A percentile compares a stretch with the other conserved stretches of the same genome.
phyloP scores from a whole-genome alignment of 75 land plant genomes.

The Picea sitchensis region DNA sequence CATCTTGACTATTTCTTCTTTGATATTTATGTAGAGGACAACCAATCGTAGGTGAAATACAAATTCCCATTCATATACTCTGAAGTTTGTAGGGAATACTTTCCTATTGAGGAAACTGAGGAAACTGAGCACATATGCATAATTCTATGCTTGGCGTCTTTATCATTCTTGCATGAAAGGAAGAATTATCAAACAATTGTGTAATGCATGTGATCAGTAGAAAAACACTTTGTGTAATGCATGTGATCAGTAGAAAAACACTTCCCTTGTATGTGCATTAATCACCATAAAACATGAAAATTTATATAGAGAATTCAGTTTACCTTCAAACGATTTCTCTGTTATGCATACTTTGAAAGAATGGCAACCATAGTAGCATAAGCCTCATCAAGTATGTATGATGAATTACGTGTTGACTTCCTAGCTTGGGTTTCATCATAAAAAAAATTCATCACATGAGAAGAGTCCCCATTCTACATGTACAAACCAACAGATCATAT shows the following conservation, averaged over 20 bases:
- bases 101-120: no score
- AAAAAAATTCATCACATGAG: conserved; percentile 69
- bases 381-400: conserved; percentile 72
- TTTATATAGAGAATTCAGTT: neutral
- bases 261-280: neutral
- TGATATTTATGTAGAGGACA: no score
- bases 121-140: no score
- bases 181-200: neutral
- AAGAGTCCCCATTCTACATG: conserved; percentile 52
- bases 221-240: no score
- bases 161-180: no score
- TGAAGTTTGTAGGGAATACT: no score
- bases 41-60: no score
- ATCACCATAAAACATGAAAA: neutral
- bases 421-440: conserved; percentile 83
- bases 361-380: conserved; percentile 69
- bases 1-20: no score
- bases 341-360: conserved; percentile 67
- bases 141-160: no score
- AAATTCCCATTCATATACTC: no score
- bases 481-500: neutral
- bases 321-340: conserved; percentile 90
- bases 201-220: neutral
- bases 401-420: conserved; percentile 72
- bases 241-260: no score